Evolutionary conservation across 768 basidiomycete genomes (phyloP).

Genomic region (Kwoniella heveanensis): DNA sequence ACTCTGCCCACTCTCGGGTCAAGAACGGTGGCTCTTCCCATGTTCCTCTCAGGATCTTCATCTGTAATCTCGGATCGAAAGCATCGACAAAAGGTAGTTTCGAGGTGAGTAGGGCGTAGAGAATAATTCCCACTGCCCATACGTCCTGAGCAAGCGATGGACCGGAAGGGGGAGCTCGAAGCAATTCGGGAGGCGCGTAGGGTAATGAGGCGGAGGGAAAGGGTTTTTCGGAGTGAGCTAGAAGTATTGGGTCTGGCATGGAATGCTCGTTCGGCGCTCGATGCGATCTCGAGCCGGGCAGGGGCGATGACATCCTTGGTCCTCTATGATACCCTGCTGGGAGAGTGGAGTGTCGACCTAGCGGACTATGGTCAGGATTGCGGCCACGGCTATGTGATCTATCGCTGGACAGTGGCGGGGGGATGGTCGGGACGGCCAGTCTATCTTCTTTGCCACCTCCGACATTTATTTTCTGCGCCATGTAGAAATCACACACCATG

Average conservation of each 20-base stretch:
- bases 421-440: slow-evolving; percentile 19
- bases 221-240: slow-evolving; percentile 54
- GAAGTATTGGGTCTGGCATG: slow-evolving; percentile 3
- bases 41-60: slow-evolving; percentile 84
- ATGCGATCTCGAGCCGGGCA: slow-evolving; percentile 11
- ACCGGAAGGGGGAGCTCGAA: slow-evolving; percentile 61
- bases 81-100: slow-evolving; percentile 83
- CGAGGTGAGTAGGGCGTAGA: slow-evolving; percentile 81
- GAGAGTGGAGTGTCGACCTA: slow-evolving; percentile 17
- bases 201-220: slow-evolving; percentile 84
- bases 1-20: slow-evolving; percentile 57
- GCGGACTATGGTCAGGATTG: slow-evolving; percentile 10
- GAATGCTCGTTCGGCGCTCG: slow-evolving; percentile 11
- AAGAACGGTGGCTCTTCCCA: slow-evolving; percentile 57
- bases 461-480: slow-evolving; percentile 46
- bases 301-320: slow-evolving; percentile 27
- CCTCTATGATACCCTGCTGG: slow-evolving; percentile 23
- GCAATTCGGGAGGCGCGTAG: slow-evolving; percentile 85
- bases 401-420: slow-evolving; percentile 20
- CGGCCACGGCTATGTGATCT: not conserved
- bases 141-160: slow-evolving; percentile 78
- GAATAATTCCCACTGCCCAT: slow-evolving; percentile 90
- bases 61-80: slow-evolving; percentile 86
- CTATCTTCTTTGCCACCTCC: slow-evolving; percentile 41
- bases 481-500: slow-evolving; percentile 53